A percentile compares a stretch with the other conserved stretches of the same genome.
Conservation (phyloP, 108 stramenopile genomes). For the Cyclotella choctawhatcheeana region DNA sequence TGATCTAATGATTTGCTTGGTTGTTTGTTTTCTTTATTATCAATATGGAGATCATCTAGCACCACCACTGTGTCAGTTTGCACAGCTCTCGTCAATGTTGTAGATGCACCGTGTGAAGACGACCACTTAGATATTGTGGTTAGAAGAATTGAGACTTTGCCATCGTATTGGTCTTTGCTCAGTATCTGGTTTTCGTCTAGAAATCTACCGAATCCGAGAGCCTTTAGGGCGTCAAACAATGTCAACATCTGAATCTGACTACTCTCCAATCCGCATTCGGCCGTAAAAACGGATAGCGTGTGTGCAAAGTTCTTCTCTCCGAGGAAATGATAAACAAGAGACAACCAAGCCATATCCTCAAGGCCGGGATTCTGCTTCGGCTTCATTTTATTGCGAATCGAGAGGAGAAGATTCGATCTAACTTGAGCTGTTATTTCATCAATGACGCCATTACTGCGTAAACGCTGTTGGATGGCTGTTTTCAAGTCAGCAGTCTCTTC, state of each 20-base stretch:
- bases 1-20: conserved; percentile 18
- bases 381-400: conserved; percentile 4
- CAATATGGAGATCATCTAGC: background rate
- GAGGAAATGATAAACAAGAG: conserved; percentile 26
- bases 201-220: conserved; percentile 17
- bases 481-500: background rate
- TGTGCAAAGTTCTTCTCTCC: conserved; percentile 13
- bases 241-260: background rate
- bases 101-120: background rate
- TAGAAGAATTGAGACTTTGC: too few relatives aligned
- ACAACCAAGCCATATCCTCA: conserved; percentile 25
- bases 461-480: conserved; percentile 30
- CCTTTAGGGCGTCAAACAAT: conserved; percentile 26
- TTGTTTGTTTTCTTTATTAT: background rate
- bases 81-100: background rate
- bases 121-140: background rate
- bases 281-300: conserved; percentile 37
- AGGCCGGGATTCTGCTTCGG: background rate
- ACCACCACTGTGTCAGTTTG: conserved; percentile 13
- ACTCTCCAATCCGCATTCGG: conserved; percentile 32
- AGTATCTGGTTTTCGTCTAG: conserved; percentile 12
- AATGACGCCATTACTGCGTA: conserved; percentile 21
- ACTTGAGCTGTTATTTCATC: conserved; percentile 37
- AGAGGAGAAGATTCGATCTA: conserved; percentile 18
- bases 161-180: conserved; percentile 9